These are phyloP conservation scores for Lonicera japonica DNA, from an alignment of 129 eudicot genomes.

Conservation along the genomic window DNA sequence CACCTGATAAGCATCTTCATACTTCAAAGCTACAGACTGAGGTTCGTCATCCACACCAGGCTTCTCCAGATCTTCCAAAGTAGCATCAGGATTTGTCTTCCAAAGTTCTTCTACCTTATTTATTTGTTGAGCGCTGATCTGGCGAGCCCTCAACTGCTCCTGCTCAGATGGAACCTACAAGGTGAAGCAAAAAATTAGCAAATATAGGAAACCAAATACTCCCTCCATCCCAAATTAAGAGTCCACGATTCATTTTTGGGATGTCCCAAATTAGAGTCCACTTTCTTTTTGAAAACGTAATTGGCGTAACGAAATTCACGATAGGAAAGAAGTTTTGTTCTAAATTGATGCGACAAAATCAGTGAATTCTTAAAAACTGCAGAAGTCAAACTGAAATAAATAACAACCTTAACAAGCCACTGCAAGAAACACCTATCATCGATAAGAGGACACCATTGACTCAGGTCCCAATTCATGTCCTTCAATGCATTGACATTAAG, in stretches of 20 bases:
- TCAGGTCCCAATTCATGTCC: conserved; percentile 99
- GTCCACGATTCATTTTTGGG: no score
- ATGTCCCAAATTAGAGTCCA: no score
- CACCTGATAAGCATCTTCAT: conserved; percentile 97
- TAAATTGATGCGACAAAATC: no score
- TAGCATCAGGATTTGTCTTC: conserved; percentile 99
- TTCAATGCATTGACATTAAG: conserved; percentile 83
- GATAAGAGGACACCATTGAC: conserved; percentile 99
- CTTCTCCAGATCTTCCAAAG: conserved; percentile 98
- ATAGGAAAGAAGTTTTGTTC: no score
- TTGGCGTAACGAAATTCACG: no score
- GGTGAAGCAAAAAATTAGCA: conserved; percentile 6
- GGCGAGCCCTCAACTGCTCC: conserved; percentile 82
- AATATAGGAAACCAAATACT: no score
- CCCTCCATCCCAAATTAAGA: no score
- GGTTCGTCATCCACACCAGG: conserved; percentile 99
- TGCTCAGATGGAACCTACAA: conserved; percentile 94
- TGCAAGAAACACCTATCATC: conserved; percentile 97
- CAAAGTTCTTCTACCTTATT: conserved; percentile 90
- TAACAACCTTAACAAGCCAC: conserved; percentile 85
- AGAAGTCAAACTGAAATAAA: background rate
- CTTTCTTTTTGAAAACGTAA: no score
- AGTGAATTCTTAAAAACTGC: no score
- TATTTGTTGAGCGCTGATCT: conserved; percentile 65
- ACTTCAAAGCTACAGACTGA: conserved; percentile 73